These are phyloP conservation scores for Saxispiralis lemnorum DNA, from an alignment of 495 filamentous ascomycete genomes.

Conservation along the genomic window DNA sequence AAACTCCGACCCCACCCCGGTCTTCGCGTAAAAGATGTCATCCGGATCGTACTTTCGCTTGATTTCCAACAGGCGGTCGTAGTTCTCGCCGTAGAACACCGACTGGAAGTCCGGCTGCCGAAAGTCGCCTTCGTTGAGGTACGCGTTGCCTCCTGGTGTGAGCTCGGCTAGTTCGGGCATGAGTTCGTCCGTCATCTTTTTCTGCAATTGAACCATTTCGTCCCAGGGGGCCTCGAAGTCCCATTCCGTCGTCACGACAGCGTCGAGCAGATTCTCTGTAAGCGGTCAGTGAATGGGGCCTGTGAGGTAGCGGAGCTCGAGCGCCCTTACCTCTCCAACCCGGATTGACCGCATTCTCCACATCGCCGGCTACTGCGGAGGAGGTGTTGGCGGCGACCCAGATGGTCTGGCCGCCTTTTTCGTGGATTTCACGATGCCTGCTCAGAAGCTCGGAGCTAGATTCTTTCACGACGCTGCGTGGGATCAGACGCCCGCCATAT, in stretches of 20 bases:
- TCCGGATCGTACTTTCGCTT: constrained; percentile 7
- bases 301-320: constrained; percentile 2
- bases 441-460: constrained; percentile 31
- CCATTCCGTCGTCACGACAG: constrained; percentile 15
- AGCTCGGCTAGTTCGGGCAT: constrained; percentile 27
- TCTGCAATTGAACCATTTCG: constrained; percentile 24
- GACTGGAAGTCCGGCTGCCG: constrained; percentile 4
- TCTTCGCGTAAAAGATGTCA: constrained; percentile 4
- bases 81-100: constrained; percentile 6
- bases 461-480: constrained; percentile 28
- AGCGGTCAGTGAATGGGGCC: neutral
- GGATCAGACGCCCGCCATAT: constrained; percentile 42
- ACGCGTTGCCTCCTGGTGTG: constrained; percentile 5
- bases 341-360: constrained; percentile 36
- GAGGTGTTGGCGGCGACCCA: constrained; percentile 28
- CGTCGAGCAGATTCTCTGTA: too few species aligned
- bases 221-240: constrained; percentile 26
- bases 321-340: constrained; percentile 35
- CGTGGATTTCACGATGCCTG: constrained; percentile 24
- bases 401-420: constrained; percentile 29
- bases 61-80: constrained; percentile 3
- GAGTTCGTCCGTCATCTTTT: constrained; percentile 26
- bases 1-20: constrained; percentile 3
- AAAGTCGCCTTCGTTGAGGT: constrained; percentile 9
- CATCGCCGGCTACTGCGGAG: constrained; percentile 26